Base-by-base conservation (phyloP, 257 asterid species). In the Fraxinus pennsylvanica region DNA sequence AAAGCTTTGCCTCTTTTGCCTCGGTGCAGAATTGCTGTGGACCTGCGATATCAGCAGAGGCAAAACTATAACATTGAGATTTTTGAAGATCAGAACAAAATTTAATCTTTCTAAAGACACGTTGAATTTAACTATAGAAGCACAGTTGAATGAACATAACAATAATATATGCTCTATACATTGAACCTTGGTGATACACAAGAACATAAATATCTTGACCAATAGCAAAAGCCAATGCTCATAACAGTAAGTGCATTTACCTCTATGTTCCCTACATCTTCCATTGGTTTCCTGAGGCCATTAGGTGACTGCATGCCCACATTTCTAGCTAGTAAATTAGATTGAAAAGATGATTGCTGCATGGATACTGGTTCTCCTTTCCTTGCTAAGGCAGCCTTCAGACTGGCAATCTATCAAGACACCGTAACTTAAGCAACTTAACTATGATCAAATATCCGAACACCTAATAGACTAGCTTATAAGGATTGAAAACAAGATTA, bases 251-350 rank as follows among this genome's bases (percentile, higher is more conserved):
- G 33, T 13, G 27, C 57, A 75, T 79, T 77, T 91, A 94, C 99
- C 99, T 88, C 93, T 30, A 91, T 86, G 87, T 90, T 92, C 78
- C 95, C 98, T 35, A 94, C 97, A 66, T 92, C 96, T 83, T 89
- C 99, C 99, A 92, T 92, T 36, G 97, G 96, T 82, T 86, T 94
- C 89, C 97, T 84, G 79, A 79, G 88, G 75, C 86, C 84, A 79
- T 75, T 89, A 33, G 91, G 86, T 15, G 91, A 84, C 47, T 80
- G 86, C 80, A 84, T 81, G 65, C 85, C 71, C 4, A 74, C 66
- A 30, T 82, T 88, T 83, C 85, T 85, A 77, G 86, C 86, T 70
- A 74, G 87, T 75, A 84, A 71, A 77, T 36, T 81, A 29, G 91
- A 82, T 78, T 81, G 89, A 67, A 74, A 57, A 30, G 93, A 83